phyloP scores from a whole-genome alignment of 2,329 filamentous ascomycete genomes.

The Fusarium ambrosium region DNA sequence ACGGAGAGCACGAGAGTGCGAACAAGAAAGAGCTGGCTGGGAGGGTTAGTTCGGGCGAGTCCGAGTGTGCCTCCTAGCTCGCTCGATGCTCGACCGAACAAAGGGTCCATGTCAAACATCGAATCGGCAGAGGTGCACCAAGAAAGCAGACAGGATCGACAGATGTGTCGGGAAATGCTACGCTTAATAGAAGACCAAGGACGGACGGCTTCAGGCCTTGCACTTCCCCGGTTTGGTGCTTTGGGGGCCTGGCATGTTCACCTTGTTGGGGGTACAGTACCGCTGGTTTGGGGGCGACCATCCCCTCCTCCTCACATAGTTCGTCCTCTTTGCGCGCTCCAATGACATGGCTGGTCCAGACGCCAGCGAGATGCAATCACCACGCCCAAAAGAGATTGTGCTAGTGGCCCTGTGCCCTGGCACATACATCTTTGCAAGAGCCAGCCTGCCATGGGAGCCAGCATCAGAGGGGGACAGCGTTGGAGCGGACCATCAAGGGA shows the following conservation, averaged over 20 bases:
- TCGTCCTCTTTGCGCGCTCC: constrained; percentile 37
- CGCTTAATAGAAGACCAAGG: constrained; percentile 20
- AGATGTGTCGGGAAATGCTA: constrained; percentile 37
- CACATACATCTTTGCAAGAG: constrained; percentile 15
- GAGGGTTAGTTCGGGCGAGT: constrained; percentile 10
- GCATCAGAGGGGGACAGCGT: constrained; percentile 36
- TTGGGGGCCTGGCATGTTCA: constrained; percentile 37
- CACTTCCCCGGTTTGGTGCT: constrained; percentile 43
- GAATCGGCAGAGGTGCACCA: constrained; percentile 23
- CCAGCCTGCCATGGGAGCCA: constrained; percentile 28
- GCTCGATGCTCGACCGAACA: constrained; percentile 33
- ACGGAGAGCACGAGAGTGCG: constrained; percentile 5
- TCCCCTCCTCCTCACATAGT: constrained; percentile 31
- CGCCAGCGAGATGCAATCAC: constrained; percentile 33
- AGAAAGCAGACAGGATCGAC: constrained; percentile 39
- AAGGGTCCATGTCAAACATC: constrained; percentile 22
- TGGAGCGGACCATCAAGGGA: constrained; percentile 37
- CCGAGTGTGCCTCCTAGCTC: constrained; percentile 30
- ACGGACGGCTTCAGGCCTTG: constrained; percentile 38
- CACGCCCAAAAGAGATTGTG: constrained; percentile 22
- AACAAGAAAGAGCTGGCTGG: neutral
- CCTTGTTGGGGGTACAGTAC: constrained; percentile 36
- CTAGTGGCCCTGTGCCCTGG: constrained; percentile 1
- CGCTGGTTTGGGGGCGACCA: constrained; percentile 38
- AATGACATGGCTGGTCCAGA: constrained; percentile 38